Evolutionary conservation across 345 rosid genomes (phyloP).

Genomic region (Sisymbrium irio): DNA sequence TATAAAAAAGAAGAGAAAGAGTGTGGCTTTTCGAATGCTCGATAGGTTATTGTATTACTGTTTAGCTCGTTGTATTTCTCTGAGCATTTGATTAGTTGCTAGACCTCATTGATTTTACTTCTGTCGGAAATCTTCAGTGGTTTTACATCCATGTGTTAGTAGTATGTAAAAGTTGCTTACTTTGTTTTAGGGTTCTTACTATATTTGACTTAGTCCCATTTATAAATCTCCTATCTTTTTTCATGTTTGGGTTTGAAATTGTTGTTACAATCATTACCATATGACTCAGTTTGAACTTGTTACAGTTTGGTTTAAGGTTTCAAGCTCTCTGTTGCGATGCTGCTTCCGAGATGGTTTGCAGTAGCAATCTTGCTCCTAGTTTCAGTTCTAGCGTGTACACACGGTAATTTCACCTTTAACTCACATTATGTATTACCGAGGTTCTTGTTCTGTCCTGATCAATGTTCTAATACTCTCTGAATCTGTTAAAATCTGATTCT

Average conservation of each 20-base stretch:
- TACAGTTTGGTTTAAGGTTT: conserved; percentile 16
- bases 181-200: conserved; percentile 36
- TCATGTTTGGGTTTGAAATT: neutral
- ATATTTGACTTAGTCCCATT: conserved; percentile 8
- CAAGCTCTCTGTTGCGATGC: conserved; percentile 42
- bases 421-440: neutral
- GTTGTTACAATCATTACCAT: neutral
- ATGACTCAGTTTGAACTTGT: conserved; percentile 9
- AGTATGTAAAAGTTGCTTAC: conserved; percentile 10
- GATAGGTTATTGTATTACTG: conserved; percentile 23
- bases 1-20: neutral
- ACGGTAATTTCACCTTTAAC: conserved; percentile 47
- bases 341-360: conserved; percentile 48
- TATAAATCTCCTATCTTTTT: neutral
- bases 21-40: conserved; percentile 37
- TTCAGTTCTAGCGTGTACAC: conserved; percentile 37
- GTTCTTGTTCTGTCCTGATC: neutral
- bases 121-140: neutral
- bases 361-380: conserved; percentile 43
- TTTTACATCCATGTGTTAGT: neutral
- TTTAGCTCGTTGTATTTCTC: conserved; percentile 1
- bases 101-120: neutral
- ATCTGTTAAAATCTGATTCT: neutral
- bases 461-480: neutral
- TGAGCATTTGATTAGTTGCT: conserved; percentile 3